Conservation (phyloP, 108 stramenopile species). For the Pseudonitzschia delicatissima region DNA sequence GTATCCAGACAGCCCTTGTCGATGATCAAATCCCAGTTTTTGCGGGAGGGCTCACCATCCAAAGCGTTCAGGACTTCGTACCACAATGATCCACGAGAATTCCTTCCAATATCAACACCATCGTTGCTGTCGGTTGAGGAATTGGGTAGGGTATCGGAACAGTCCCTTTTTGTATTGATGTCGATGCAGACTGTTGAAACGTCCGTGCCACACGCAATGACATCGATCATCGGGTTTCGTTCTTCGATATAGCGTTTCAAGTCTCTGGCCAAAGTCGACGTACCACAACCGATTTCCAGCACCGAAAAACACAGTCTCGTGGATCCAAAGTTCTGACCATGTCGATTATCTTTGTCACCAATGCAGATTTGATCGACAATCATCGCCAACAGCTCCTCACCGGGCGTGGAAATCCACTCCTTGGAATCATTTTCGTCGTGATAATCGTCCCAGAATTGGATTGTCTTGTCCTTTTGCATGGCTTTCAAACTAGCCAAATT, state of each 20-base stretch:
- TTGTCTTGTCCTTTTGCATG: conserved; percentile 63
- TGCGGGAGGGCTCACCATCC: neutral
- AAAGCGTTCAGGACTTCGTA: conserved; percentile 54
- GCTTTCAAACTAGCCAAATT: too few species aligned
- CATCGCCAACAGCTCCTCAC: conserved; percentile 37
- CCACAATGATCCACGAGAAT: neutral
- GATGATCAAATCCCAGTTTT: conserved; percentile 52
- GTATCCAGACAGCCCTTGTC: conserved; percentile 84
- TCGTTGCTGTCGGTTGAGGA: conserved; percentile 2
- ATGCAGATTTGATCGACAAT: conserved; percentile 22
- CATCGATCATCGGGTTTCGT: conserved; percentile 3
- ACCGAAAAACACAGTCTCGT: neutral
- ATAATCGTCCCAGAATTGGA: conserved; percentile 68
- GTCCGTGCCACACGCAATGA: conserved; percentile 59
- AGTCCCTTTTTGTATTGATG: conserved; percentile 43
- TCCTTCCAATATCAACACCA: neutral
- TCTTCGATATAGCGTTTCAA: conserved; percentile 37
- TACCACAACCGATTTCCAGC: conserved; percentile 80
- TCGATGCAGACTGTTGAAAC: conserved; percentile 66
- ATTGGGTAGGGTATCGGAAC: neutral
- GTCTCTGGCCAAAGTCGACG: conserved; percentile 52
- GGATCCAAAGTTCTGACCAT: neutral
- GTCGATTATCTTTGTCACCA: conserved; percentile 3
- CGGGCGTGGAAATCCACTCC: conserved; percentile 47
- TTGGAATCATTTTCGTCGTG: conserved; percentile 25